These are phyloP conservation scores for Geranium brycei DNA, from an alignment of 345 rosid species.

Conservation along the genomic window DNA sequence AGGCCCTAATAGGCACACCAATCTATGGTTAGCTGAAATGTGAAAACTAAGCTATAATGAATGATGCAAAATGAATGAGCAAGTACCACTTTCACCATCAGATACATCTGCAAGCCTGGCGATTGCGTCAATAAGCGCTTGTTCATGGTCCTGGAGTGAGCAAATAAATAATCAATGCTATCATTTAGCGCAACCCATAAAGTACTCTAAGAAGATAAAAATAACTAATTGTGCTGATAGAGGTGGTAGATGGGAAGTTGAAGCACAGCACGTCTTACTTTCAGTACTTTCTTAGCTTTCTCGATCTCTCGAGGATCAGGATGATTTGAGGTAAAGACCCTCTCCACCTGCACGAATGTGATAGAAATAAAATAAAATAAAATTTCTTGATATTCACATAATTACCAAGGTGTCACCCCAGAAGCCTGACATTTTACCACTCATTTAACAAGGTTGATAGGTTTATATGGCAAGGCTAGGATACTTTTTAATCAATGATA, in stretches of 20 bases:
- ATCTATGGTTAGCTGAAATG: not conserved
- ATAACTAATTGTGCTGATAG: not conserved
- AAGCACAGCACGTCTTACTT: slow-evolving; percentile 29
- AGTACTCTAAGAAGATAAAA: not conserved
- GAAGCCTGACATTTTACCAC: no score
- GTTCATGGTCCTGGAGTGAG: slow-evolving; percentile 59
- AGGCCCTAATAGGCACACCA: no score
- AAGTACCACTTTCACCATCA: slow-evolving; percentile 56
- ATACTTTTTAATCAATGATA: not conserved
- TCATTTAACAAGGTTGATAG: no score
- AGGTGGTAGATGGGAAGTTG: not conserved
- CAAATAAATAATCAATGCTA: not conserved
- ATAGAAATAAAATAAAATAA: not conserved
- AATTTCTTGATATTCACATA: no score
- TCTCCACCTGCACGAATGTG: slow-evolving; percentile 51
- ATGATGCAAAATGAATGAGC: not conserved
- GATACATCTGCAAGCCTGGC: slow-evolving; percentile 60
- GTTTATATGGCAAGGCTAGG: no score
- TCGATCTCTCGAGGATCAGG: slow-evolving; percentile 72
- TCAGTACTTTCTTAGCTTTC: slow-evolving; percentile 63
- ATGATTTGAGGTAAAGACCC: slow-evolving; percentile 47
- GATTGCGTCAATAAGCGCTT: slow-evolving; percentile 59
- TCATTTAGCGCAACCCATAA: not conserved
- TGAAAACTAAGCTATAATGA: not conserved
- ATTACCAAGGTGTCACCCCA: no score